A percentile compares a stretch with the other conserved stretches of the same genome.
phyloP scores from a whole-genome alignment of 495 filamentous ascomycete genomes.

The Choiromyces venosus region DNA sequence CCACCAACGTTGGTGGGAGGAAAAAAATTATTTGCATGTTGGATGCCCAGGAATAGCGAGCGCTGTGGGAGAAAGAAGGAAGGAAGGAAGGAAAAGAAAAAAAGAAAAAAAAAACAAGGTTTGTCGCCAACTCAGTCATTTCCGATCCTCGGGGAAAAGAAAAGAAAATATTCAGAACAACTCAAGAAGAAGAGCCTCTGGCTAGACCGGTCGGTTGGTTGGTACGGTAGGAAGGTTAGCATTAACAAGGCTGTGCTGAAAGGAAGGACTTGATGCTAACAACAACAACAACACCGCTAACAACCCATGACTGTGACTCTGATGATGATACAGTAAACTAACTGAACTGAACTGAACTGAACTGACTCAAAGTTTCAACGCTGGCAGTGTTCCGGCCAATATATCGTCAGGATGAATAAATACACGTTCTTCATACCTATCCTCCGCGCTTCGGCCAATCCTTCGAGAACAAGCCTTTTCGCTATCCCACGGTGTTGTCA shows the following conservation, averaged over 20 bases:
- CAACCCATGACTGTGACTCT: background rate
- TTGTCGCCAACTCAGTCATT: constrained; percentile 4
- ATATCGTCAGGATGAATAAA: background rate
- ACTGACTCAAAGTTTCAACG: constrained; percentile 4
- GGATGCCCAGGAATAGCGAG: background rate
- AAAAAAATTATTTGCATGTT: background rate
- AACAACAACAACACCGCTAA: background rate
- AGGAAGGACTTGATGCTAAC: background rate
- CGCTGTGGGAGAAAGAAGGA: background rate
- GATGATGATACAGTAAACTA: background rate
- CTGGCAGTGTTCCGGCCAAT: background rate
- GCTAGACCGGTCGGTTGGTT: background rate
- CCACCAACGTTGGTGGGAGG: background rate
- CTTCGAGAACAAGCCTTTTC: constrained; percentile 1
- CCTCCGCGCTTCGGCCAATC: background rate
- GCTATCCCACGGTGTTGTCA: background rate
- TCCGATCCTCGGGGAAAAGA: background rate
- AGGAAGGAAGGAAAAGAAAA: background rate
- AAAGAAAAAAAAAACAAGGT: background rate
- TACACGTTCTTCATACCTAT: constrained; percentile 1
- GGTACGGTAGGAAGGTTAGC: too few species aligned
- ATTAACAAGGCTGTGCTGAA: background rate
- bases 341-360: background rate
- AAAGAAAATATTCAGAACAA: background rate
- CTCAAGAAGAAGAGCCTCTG: background rate